These are phyloP conservation scores for Mrakia blollopis DNA, from an alignment of 768 basidiomycete genomes.

Conservation along the genomic window DNA sequence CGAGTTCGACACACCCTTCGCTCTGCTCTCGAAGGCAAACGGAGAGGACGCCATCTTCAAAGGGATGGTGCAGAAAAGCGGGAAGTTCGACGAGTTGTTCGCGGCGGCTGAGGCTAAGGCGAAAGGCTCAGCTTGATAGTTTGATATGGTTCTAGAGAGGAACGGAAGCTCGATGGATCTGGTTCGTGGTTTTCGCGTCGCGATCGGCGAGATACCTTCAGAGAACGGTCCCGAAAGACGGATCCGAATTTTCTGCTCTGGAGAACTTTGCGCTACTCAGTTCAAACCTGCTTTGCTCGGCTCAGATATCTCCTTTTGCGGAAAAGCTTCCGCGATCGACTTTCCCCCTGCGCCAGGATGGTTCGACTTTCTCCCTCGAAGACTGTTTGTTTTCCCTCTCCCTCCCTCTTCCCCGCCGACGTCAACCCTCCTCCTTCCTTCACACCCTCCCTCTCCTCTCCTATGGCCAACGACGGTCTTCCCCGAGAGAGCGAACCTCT, in stretches of 20 bases:
- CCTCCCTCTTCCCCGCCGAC: background rate
- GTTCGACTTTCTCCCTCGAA: background rate
- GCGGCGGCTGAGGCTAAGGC: constrained; percentile 34
- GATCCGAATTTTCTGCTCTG: too few species aligned
- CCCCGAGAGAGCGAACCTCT: background rate
- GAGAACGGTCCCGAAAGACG: too few species aligned
- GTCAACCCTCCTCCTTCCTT: background rate
- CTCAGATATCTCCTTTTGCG: background rate
- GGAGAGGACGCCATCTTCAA: constrained; percentile 41
- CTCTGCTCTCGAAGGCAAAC: constrained; percentile 39
- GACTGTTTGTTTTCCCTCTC: background rate
- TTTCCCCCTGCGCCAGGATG: background rate
- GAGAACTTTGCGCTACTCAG: too few species aligned
- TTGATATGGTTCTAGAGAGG: background rate
- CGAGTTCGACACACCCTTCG: constrained; percentile 41
- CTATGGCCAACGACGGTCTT: background rate
- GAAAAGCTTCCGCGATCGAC: background rate
- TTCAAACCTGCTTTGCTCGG: too few species aligned
- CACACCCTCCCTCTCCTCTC: background rate
- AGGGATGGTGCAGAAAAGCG: constrained; percentile 38
- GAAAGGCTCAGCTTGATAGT: background rate
- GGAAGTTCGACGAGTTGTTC: constrained; percentile 42
- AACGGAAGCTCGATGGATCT: background rate
- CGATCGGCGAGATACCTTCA: too few species aligned
- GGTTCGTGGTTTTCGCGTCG: background rate